Evolutionary conservation across 148 eudicot species (phyloP).

Genomic region (Dysphania ambrosioides): DNA sequence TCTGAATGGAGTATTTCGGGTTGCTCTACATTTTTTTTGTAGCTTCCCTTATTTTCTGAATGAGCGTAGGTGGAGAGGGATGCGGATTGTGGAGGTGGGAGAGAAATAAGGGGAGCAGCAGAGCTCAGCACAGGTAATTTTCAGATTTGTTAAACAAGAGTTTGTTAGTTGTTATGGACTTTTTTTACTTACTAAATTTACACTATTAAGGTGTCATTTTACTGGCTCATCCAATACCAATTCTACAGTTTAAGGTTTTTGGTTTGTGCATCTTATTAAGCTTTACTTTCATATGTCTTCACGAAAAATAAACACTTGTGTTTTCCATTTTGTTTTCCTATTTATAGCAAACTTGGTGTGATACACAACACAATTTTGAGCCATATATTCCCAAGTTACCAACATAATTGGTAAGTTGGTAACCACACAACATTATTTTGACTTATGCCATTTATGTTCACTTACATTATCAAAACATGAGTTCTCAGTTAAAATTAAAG

Average conservation of each 20-base stretch:
- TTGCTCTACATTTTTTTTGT: constrained; percentile 25
- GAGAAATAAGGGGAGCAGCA: constrained; percentile 40
- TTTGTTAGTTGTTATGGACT: constrained; percentile 18
- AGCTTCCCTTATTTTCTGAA: constrained; percentile 45
- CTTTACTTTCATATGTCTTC: neutral
- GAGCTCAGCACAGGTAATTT: neutral
- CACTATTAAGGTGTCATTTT: constrained; percentile 15
- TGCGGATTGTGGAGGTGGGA: constrained; percentile 25
- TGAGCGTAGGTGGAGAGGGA: constrained; percentile 14
- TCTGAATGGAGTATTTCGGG: constrained; percentile 26
- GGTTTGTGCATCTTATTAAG: constrained; percentile 2
- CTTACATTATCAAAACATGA: no score
- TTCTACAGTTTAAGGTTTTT: neutral
- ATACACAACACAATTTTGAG: neutral
- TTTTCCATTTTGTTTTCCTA: neutral
- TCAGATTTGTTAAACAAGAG: neutral
- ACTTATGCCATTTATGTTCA: no score
- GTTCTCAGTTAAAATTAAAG: no score
- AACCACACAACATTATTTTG: no score
- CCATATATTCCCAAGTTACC: no score
- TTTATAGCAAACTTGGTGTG: neutral
- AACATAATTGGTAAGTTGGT: neutral
- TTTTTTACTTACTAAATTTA: constrained; percentile 22
- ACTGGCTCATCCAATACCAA: neutral
- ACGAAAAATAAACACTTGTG: neutral